These are phyloP conservation scores for Apiotrichum siamense DNA, from an alignment of 1,284 basidiomycete species.

Conservation along the genomic window DNA sequence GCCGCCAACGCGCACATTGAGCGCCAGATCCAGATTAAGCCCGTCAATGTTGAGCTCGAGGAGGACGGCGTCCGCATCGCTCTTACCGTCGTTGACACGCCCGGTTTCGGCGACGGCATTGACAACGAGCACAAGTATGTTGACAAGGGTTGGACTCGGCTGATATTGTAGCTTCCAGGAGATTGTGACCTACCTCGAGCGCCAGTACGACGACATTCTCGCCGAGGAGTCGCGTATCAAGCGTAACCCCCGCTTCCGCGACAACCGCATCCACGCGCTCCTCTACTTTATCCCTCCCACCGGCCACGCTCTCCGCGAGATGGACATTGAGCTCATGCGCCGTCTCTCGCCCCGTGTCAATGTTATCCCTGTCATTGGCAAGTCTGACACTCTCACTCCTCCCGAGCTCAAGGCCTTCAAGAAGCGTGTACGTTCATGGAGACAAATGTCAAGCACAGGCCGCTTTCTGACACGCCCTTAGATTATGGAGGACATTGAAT, in stretches of 20 bases:
- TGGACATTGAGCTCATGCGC: slow-evolving; percentile 98
- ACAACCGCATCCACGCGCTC: slow-evolving; percentile 92
- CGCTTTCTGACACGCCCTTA: slow-evolving; percentile 44
- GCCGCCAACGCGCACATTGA: slow-evolving; percentile 83
- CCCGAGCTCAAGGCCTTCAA: slow-evolving; percentile 90
- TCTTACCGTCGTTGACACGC: slow-evolving; percentile 96
- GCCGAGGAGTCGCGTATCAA: slow-evolving; percentile 99
- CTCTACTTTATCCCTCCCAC: slow-evolving; percentile 98
- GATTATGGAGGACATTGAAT: slow-evolving; percentile 99
- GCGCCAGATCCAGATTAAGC: slow-evolving; percentile 92
- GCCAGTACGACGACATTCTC: slow-evolving; percentile 98
- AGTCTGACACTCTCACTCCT: slow-evolving; percentile 90
- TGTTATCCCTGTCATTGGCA: slow-evolving; percentile 97
- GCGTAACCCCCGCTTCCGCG: slow-evolving; percentile 98
- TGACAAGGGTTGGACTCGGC: background rate
- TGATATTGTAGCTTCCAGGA: slow-evolving; percentile 70
- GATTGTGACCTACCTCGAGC: slow-evolving; percentile 93
- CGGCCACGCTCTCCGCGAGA: slow-evolving; percentile 85
- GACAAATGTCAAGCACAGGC: too few relatives aligned
- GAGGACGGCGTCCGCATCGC: slow-evolving; percentile 98
- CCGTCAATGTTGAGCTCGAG: slow-evolving; percentile 91
- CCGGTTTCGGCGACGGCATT: slow-evolving; percentile 97
- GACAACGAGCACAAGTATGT: slow-evolving; percentile 96
- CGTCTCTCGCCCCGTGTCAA: slow-evolving; percentile 94
- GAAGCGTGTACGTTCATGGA: slow-evolving; percentile 64